Conservation (phyloP, 345 rosid species). For the Boechera retrofracta region DNA sequence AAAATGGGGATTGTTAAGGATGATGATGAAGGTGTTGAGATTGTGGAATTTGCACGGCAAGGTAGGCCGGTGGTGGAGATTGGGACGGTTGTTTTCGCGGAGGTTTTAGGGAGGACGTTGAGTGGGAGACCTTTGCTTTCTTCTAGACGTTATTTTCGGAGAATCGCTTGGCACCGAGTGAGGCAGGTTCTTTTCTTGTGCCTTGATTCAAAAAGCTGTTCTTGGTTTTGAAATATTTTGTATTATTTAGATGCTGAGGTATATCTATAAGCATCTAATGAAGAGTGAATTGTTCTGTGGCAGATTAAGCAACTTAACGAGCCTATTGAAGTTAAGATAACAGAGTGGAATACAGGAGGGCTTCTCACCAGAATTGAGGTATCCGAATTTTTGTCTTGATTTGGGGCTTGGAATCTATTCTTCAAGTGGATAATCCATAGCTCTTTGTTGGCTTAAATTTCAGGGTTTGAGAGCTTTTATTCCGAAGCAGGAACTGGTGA, state of each 20-base stretch:
- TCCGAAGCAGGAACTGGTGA: constrained; percentile 79
- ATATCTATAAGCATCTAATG: background rate
- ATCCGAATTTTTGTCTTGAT: background rate
- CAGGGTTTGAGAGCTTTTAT: constrained; percentile 91
- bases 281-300: constrained; percentile 15
- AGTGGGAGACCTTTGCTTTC: constrained; percentile 94
- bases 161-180: constrained; percentile 91
- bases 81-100: constrained; percentile 84
- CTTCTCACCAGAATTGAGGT: constrained; percentile 92
- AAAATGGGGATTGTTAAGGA: constrained; percentile 86
- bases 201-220: constrained; percentile 12
- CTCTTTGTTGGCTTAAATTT: background rate
- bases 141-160: constrained; percentile 66
- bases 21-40: constrained; percentile 54
- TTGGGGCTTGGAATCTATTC: background rate
- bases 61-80: constrained; percentile 85
- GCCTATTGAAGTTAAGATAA: constrained; percentile 79
- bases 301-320: constrained; percentile 87
- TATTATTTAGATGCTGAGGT: background rate
- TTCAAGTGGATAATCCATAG: background rate
- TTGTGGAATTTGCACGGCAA: constrained; percentile 38
- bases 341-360: constrained; percentile 94
- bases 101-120: constrained; percentile 90
- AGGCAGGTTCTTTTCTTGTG: constrained; percentile 94
- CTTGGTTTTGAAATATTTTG: constrained; percentile 19